Evolutionary conservation across 2,329 filamentous ascomycete genomes (phyloP).

Genomic region (Aspergillus fructus): DNA sequence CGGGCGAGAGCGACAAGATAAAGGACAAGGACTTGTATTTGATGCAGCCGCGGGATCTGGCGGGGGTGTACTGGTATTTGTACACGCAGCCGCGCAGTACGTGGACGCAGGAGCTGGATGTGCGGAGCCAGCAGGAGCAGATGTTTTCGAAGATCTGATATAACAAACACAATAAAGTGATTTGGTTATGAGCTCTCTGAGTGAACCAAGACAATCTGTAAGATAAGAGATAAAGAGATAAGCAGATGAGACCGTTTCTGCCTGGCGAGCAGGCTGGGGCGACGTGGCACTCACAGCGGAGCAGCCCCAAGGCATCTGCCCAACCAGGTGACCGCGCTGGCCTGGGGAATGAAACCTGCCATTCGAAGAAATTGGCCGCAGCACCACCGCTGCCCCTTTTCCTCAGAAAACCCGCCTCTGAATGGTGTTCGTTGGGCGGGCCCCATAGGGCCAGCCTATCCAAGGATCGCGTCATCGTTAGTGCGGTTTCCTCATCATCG

Average conservation of each 20-base stretch:
- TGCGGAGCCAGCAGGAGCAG: conserved; percentile 15
- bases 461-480: conserved; percentile 9
- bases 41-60: conserved; percentile 19
- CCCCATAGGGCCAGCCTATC: conserved; percentile 5
- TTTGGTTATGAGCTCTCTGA: no score
- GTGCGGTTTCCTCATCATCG: background rate
- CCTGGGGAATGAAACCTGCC: background rate
- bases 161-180: no score
- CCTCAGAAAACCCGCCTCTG: background rate
- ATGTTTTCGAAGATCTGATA: conserved; percentile 17
- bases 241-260: no score
- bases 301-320: no score
- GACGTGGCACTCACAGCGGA: no score
- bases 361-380: no score
- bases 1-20: conserved; percentile 10
- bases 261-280: no score
- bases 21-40: conserved; percentile 17
- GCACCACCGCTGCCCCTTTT: background rate
- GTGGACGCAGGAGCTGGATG: conserved; percentile 22
- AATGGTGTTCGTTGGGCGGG: background rate
- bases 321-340: no score
- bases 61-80: conserved; percentile 17
- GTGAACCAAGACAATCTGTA: no score
- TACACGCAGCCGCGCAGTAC: conserved; percentile 18
- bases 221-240: no score